Percentiles rank a stretch among this genome's conserved stretches.
Conservation (phyloP, 176 grass and related monocot species). For the Elaeis guineensis region DNA sequence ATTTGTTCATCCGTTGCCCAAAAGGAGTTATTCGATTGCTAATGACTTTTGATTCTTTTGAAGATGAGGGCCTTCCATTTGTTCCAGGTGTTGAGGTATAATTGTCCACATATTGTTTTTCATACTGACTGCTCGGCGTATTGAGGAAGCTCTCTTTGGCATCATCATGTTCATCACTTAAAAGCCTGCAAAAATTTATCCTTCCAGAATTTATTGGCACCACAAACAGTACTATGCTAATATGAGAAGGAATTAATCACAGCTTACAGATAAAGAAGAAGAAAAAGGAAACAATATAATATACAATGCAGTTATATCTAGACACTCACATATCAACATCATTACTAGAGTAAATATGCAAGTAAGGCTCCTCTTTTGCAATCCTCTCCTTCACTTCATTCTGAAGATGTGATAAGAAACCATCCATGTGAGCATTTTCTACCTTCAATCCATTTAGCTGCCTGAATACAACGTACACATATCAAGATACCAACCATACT, state of each 20-base stretch:
- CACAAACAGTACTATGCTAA: no score
- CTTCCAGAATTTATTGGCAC: constrained; percentile 4
- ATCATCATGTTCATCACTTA: constrained; percentile 37
- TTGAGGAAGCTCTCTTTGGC: constrained; percentile 30
- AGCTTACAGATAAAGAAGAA: no score
- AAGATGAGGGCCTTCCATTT: constrained; percentile 37
- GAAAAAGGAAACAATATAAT: no score
- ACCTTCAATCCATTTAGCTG: constrained; percentile 73
- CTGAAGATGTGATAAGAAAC: constrained; percentile 72
- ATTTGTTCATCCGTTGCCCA: constrained; percentile 61
- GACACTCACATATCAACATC: constrained; percentile 79
- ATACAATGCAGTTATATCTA: background rate
- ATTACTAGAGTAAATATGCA: constrained; percentile 87
- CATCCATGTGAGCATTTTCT: constrained; percentile 58
- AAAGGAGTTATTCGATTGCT: constrained; percentile 69
- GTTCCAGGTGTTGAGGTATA: constrained; percentile 51
- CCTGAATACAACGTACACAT: constrained; percentile 36
- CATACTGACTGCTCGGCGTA: constrained; percentile 46
- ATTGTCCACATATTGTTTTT: constrained; percentile 35
- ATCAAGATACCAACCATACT: background rate
- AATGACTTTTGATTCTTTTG: constrained; percentile 45
- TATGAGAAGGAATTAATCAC: no score
- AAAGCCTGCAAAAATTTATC: constrained; percentile 57
- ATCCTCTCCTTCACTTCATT: constrained; percentile 71
- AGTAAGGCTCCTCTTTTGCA: constrained; percentile 60